phyloP scores from a whole-genome alignment of 31 red algal species.

The Pterothamnion heteromorphum region DNA sequence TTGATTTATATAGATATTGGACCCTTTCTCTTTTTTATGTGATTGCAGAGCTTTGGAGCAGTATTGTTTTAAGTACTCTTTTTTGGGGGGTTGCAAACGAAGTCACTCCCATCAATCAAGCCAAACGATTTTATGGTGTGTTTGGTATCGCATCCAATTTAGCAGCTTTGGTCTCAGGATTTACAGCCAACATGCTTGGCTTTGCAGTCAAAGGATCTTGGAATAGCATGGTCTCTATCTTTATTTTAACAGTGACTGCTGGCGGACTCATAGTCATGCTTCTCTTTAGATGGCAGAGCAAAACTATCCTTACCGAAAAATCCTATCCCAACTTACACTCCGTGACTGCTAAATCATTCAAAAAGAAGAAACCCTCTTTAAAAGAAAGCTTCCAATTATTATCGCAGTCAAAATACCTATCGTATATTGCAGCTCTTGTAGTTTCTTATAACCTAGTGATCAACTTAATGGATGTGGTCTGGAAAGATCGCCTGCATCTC shows the following conservation, averaged over 20 bases:
- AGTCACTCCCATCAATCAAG: slow-evolving; percentile 87
- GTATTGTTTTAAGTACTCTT: slow-evolving; percentile 77
- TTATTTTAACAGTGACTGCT: slow-evolving; percentile 79
- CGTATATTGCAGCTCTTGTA: slow-evolving; percentile 85
- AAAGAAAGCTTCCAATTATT: slow-evolving; percentile 86
- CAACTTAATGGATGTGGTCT: slow-evolving; percentile 97
- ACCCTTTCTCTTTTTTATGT: slow-evolving; percentile 96
- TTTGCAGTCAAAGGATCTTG: slow-evolving; percentile 84
- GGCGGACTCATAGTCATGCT: slow-evolving; percentile 66
- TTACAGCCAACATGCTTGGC: slow-evolving; percentile 91
- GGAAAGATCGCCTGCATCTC: slow-evolving; percentile 78
- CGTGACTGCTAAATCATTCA: slow-evolving; percentile 74
- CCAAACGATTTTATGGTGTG: slow-evolving; percentile 92
- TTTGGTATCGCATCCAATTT: slow-evolving; percentile 96
- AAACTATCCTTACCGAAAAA: slow-evolving; percentile 81
- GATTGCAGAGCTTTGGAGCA: slow-evolving; percentile 94
- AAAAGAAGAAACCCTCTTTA: slow-evolving; percentile 84
- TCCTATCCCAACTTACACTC: slow-evolving; percentile 75
- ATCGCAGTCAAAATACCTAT: slow-evolving; percentile 82
- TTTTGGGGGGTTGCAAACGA: slow-evolving; percentile 99
- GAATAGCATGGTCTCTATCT: slow-evolving; percentile 87
- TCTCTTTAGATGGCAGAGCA: slow-evolving; percentile 50
- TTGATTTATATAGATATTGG: slow-evolving; percentile 90
- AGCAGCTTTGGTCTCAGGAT: slow-evolving; percentile 70
- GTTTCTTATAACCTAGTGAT: slow-evolving; percentile 94